Evolutionary conservation across 331 rosid species (phyloP).

Genomic region (Cydonia oblonga): DNA sequence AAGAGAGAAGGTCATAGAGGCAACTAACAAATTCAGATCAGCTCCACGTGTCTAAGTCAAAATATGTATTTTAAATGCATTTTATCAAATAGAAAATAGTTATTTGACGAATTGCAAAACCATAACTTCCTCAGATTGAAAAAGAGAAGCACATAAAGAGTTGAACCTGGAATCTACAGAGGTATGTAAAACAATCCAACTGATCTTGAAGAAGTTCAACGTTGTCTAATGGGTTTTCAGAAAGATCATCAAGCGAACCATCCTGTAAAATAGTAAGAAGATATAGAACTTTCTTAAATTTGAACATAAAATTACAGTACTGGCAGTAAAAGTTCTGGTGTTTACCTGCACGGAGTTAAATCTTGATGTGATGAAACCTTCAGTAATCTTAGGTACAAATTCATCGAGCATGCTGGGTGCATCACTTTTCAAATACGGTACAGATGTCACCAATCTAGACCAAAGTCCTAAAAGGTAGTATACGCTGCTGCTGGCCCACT

Average conservation of each 20-base stretch:
- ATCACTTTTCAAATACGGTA: slow-evolving; percentile 79
- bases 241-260: slow-evolving; percentile 80
- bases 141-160: background rate
- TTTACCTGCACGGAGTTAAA: slow-evolving; percentile 91
- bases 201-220: slow-evolving; percentile 99
- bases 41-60: background rate
- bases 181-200: slow-evolving; percentile 88
- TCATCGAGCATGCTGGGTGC: slow-evolving; percentile 82
- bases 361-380: slow-evolving; percentile 83
- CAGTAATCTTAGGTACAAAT: slow-evolving; percentile 86
- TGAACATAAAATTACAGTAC: slow-evolving; percentile 4
- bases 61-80: background rate
- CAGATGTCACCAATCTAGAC: slow-evolving; percentile 81
- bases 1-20: slow-evolving; percentile 20
- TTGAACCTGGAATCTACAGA: slow-evolving; percentile 90
- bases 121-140: background rate
- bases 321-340: slow-evolving; percentile 11
- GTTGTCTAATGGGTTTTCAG: slow-evolving; percentile 92
- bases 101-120: background rate
- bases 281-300: slow-evolving; percentile 9
- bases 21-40: background rate
- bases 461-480: slow-evolving; percentile 84
- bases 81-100: background rate
- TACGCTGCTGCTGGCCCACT: slow-evolving; percentile 98
- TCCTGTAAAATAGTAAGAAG: slow-evolving; percentile 44